Evolutionary conservation across 371 early-diverging fungal species (phyloP).

Genomic region (Synchytrium microbalum): DNA sequence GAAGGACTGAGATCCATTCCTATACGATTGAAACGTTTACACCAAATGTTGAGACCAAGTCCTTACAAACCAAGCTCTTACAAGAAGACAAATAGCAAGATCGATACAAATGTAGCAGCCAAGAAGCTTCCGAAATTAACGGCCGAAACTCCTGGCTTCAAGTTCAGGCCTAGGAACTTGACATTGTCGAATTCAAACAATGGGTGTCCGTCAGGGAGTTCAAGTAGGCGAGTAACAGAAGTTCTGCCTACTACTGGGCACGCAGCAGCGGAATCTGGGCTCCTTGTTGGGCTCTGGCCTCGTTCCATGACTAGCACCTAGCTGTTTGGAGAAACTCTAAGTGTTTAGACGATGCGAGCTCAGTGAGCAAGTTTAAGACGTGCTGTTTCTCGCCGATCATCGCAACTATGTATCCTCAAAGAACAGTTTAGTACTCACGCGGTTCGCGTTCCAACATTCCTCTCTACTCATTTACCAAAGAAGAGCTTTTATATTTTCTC

Average conservation of each 20-base stretch:
- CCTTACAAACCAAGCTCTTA: no score
- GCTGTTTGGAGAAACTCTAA: neutral
- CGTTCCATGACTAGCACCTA: neutral
- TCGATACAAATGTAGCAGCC: constrained; percentile 45
- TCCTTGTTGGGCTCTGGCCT: neutral
- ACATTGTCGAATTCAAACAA: neutral
- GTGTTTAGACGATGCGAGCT: no score
- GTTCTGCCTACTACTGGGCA: neutral
- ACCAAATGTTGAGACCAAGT: no score
- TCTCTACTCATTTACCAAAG: no score
- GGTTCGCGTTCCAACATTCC: no score
- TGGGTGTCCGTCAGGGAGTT: neutral
- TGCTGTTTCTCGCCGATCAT: no score
- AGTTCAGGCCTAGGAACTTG: neutral
- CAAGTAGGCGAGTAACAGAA: neutral
- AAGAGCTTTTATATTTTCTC: no score
- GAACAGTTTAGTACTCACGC: no score
- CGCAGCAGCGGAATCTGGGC: neutral
- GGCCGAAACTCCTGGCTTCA: constrained; percentile 22
- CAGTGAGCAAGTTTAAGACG: no score
- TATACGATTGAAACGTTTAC: no score
- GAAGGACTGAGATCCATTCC: constrained; percentile 11
- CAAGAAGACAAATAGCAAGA: constrained; percentile 47
- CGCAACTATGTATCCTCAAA: no score
- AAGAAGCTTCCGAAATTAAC: constrained; percentile 46